Percentiles rank a stretch among this genome's conserved stretches.
phyloP scores from a whole-genome alignment of 169 alveolate species.

The Haemoproteus tartakovskyi region DNA sequence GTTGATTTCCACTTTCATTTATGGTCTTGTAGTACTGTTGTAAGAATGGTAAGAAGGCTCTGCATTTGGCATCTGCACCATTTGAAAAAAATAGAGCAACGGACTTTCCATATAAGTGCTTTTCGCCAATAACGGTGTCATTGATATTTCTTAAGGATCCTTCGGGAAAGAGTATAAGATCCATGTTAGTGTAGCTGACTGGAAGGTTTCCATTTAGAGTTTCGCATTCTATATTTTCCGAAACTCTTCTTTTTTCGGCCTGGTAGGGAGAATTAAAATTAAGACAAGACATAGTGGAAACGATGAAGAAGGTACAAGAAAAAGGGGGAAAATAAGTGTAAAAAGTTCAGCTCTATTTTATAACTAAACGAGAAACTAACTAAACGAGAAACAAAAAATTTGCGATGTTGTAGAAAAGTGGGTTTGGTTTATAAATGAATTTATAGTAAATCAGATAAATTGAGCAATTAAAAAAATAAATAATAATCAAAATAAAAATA shows the following conservation, averaged over 20 bases:
- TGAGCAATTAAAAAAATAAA: no score
- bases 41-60: slow-evolving; percentile 72
- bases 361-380: no score
- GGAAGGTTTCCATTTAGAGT: slow-evolving; percentile 47
- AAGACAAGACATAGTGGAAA: slow-evolving; percentile 40
- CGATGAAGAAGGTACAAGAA: neutral
- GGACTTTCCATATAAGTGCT: slow-evolving; percentile 72
- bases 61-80: slow-evolving; percentile 74
- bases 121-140: slow-evolving; percentile 64
- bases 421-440: no score
- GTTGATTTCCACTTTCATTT: slow-evolving; percentile 72
- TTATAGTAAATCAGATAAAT: no score
- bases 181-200: slow-evolving; percentile 71
- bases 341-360: no score
- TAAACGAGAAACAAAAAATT: no score
- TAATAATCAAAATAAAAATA: no score
- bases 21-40: slow-evolving; percentile 73
- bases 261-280: slow-evolving; percentile 70
- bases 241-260: slow-evolving; percentile 68
- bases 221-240: slow-evolving; percentile 28
- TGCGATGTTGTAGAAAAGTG: no score
- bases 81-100: slow-evolving; percentile 74
- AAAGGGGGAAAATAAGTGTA: neutral
- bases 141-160: slow-evolving; percentile 73
- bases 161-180: slow-evolving; percentile 72